phyloP scores from a whole-genome alignment of 1,284 basidiomycete genomes.

The Erythrobasidium hasegawianum region DNA sequence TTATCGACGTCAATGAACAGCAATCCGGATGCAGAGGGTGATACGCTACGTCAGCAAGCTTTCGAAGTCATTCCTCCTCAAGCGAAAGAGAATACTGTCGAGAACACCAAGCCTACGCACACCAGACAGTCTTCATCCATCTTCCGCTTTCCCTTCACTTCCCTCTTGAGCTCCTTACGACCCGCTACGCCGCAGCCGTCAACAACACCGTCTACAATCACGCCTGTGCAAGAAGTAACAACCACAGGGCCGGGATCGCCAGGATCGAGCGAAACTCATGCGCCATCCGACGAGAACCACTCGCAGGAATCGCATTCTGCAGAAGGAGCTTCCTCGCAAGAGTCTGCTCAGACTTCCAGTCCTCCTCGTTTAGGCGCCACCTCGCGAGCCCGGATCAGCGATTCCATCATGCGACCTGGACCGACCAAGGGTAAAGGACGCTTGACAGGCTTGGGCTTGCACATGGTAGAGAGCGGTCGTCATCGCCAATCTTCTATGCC shows the following conservation, averaged over 20 bases:
- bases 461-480: background rate
- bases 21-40: background rate
- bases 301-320: constrained; percentile 29
- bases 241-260: background rate
- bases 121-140: constrained; percentile 30
- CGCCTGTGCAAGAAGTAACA: background rate
- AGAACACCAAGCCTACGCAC: constrained; percentile 9
- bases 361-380: constrained; percentile 27
- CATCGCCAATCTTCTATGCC: constrained; percentile 31
- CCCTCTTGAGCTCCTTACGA: constrained; percentile 23
- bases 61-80: background rate
- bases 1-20: background rate
- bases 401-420: constrained; percentile 23
- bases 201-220: background rate
- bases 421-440: constrained; percentile 28
- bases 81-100: background rate
- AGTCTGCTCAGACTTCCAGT: constrained; percentile 16
- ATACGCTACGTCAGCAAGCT: background rate
- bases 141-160: constrained; percentile 32
- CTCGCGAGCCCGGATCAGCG: constrained; percentile 9
- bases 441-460: constrained; percentile 19
- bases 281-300: background rate
- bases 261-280: background rate
- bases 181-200: background rate
- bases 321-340: background rate